Base-by-base conservation (phyloP, 371 early-diverging fungal genomes). In the Syncephalastrum sp. region DNA sequence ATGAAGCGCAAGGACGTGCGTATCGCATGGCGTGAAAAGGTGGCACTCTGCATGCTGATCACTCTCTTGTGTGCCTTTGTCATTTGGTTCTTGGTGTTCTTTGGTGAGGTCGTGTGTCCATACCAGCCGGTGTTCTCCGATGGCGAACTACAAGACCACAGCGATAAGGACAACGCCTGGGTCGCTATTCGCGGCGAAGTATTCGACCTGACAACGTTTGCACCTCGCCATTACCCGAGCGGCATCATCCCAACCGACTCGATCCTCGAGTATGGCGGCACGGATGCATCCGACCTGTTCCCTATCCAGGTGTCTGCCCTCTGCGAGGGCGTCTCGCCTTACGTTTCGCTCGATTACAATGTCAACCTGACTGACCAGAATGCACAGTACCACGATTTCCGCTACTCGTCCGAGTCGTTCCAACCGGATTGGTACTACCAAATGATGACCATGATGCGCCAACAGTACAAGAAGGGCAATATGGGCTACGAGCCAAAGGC, bases 11-110 rank as follows among this genome's bases (percentile, higher is more conserved):
- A 71, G 38, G 95, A 97, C 70, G 82, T 92, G 43, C 88, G 86
- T 23, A 82, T 93, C 68, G 96, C 97, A 1, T 97, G 97, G 97
- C 84, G 96, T 49, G 97, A 97, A 71, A 95, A 97, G 79, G 79
- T 97, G 4, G 85, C 95, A 0, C 80, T 98, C 24, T 94, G 93
- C 61, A 71, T 90, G 57, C 61, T 98, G 43, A 95, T 98, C 60
- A 69, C 89, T 27, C 68, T 93, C 38, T 61, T 91, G 71, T 91
- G 90, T 53, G 80, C 77, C 14, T 68, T 85, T 56, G 84, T 94
- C 45, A 82, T 97, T 25, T 92, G 95, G 78, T 93, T 91, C 69
- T 89, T 98, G 56, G 86, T 92, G 1, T 86, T 89, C 38, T 81
- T 95, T 42, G 93, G 94, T 8, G 65, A 80, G 51, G 63, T 94